A percentile compares a stretch with the other conserved stretches of the same genome.
Conservation (phyloP, 2,329 filamentous ascomycete genomes). For the Cordyceps fumosorosea region DNA sequence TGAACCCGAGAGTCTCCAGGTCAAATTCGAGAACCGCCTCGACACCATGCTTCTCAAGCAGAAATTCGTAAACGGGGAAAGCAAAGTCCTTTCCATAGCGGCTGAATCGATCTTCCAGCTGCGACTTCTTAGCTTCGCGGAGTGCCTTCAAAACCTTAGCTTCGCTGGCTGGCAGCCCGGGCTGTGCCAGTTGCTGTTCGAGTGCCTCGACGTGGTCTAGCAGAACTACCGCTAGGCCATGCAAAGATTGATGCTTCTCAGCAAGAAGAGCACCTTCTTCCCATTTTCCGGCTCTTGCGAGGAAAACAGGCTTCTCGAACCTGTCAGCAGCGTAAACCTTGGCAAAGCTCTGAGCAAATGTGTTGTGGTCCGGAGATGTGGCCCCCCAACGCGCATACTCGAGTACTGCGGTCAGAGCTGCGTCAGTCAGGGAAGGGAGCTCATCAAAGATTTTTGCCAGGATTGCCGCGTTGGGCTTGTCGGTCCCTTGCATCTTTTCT, state of each 20-base stretch:
- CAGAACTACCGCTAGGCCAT: conserved; percentile 49
- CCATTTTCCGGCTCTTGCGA: conserved; percentile 51
- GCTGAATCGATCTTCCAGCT: conserved; percentile 51
- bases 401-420: conserved; percentile 47
- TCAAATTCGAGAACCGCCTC: conserved; percentile 65
- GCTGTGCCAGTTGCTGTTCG: conserved; percentile 23
- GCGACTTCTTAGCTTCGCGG: conserved; percentile 36
- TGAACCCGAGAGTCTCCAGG: conserved; percentile 58
- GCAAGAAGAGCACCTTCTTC: conserved; percentile 52
- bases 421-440: conserved; percentile 46
- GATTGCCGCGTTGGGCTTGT: conserved; percentile 32
- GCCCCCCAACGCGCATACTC: conserved; percentile 47
- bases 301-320: conserved; percentile 44
- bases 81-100: conserved; percentile 61
- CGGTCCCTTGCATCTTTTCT: conserved; percentile 25
- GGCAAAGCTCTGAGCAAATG: conserved; percentile 38
- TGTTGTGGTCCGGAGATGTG: conserved; percentile 37
- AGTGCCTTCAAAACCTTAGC: conserved; percentile 26
- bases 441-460: conserved; percentile 41
- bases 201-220: conserved; percentile 44
- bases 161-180: conserved; percentile 24
- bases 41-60: conserved; percentile 62
- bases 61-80: conserved; percentile 71
- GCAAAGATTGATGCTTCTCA: conserved; percentile 49
- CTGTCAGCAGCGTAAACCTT: conserved; percentile 44